These are phyloP conservation scores for Pleurotus ostreatus DNA, from an alignment of 768 basidiomycete genomes.

Conservation along the genomic window DNA sequence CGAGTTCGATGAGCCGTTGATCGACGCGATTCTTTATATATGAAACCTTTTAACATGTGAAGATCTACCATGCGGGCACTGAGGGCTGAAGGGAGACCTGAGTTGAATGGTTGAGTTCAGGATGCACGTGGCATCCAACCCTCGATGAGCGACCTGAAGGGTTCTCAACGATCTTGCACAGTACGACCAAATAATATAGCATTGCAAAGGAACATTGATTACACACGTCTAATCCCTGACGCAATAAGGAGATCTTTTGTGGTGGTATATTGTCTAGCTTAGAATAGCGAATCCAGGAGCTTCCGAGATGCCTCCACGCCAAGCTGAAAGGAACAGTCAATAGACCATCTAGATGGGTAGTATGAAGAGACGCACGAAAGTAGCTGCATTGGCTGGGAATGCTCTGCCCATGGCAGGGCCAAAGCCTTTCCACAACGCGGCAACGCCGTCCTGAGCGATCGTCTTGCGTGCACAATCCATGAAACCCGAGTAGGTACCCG, in stretches of 20 bases:
- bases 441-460: constrained; percentile 81
- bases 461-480: constrained; percentile 91
- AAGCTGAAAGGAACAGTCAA: constrained; percentile 43
- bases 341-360: too few relatives aligned
- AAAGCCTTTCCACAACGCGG: constrained; percentile 94
- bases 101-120: too few relatives aligned
- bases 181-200: neutral
- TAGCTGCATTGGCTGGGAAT: constrained; percentile 96
- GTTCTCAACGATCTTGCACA: neutral
- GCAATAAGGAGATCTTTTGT: neutral
- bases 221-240: neutral
- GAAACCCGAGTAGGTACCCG: constrained; percentile 93
- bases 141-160: too few relatives aligned
- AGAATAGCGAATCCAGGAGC: constrained; percentile 67
- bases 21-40: too few relatives aligned
- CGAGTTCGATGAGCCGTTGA: too few relatives aligned
- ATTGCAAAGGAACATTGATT: neutral
- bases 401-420: constrained; percentile 96
- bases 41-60: too few relatives aligned
- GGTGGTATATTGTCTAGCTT: constrained; percentile 10
- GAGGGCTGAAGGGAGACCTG: too few relatives aligned
- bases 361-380: constrained; percentile 61
- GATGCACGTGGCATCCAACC: too few relatives aligned
- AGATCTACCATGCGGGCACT: too few relatives aligned
- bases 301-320: constrained; percentile 92